phyloP scores from a whole-genome alignment of 148 eudicot species.

The Chenopodium berlandieri region DNA sequence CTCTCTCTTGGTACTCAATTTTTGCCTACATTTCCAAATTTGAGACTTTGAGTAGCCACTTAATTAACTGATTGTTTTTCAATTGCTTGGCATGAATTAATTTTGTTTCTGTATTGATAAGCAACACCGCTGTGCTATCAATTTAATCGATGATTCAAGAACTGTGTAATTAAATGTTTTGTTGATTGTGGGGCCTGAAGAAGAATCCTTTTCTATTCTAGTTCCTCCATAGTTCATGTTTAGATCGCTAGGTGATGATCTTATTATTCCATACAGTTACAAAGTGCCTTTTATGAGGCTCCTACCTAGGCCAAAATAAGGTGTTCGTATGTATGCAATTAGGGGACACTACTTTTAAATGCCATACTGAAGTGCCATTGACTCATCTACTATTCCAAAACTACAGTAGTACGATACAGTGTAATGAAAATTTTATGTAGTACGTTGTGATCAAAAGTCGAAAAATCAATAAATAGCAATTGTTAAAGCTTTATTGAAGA shows the following conservation, averaged over 20 bases:
- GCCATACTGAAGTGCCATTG: not conserved
- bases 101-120: not conserved
- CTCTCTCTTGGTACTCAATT: no score
- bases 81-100: not conserved
- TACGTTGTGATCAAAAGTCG: not conserved
- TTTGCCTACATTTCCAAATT: not conserved
- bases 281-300: not conserved
- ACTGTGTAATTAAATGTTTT: not conserved
- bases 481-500: not conserved
- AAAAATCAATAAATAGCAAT: not conserved
- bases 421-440: not conserved
- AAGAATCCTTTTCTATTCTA: not conserved
- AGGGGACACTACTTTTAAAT: not conserved
- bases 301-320: not conserved
- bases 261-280: not conserved
- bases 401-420: not conserved
- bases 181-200: not conserved
- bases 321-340: not conserved
- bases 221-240: not conserved
- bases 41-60: not conserved
- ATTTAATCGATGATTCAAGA: not conserved
- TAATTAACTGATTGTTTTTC: not conserved
- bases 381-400: not conserved
- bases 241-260: not conserved
- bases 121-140: not conserved